These are phyloP conservation scores for Lactifluus echinatus DNA, from an alignment of 768 basidiomycete genomes.

Conservation along the genomic window DNA sequence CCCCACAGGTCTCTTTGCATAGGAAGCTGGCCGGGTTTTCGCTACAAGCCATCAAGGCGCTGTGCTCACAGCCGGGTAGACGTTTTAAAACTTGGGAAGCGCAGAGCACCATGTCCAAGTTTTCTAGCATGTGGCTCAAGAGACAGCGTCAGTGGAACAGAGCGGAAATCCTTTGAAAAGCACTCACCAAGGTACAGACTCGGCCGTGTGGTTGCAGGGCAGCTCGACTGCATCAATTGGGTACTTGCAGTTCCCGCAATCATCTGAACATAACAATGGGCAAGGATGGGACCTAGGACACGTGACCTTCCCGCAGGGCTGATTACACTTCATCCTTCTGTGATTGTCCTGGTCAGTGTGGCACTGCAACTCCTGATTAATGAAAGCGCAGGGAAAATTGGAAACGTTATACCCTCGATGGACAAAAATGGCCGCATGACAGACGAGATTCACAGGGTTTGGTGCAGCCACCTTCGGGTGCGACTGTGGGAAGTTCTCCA, in stretches of 20 bases:
- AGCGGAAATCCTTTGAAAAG: not conserved
- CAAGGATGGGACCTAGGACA: slow-evolving; percentile 24
- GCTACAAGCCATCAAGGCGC: slow-evolving; percentile 14
- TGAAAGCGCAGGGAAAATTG: not conserved
- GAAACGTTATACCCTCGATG: slow-evolving; percentile 18
- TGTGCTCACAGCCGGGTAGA: slow-evolving; percentile 27
- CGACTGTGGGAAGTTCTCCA: not conserved
- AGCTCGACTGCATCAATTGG: slow-evolving; percentile 21
- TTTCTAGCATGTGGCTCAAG: slow-evolving; percentile 22
- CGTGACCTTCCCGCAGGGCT: slow-evolving; percentile 18
- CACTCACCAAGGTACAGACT: slow-evolving; percentile 24
- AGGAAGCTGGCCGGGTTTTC: slow-evolving; percentile 8
- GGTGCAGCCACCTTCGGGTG: slow-evolving; percentile 26
- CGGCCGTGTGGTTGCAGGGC: slow-evolving; percentile 23
- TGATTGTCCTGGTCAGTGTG: slow-evolving; percentile 21
- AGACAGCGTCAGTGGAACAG: not conserved
- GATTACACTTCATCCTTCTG: slow-evolving; percentile 17
- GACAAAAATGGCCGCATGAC: slow-evolving; percentile 26
- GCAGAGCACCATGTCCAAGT: slow-evolving; percentile 23
- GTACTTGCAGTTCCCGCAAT: slow-evolving; percentile 23
- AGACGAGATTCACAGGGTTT: slow-evolving; percentile 23
- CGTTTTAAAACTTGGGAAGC: slow-evolving; percentile 19
- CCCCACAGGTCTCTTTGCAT: slow-evolving; percentile 25
- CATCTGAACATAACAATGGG: slow-evolving; percentile 22
- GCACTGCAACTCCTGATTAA: slow-evolving; percentile 5